These are phyloP conservation scores for Plasmodium malariae DNA, from an alignment of 169 alveolate genomes.

Conservation along the genomic window DNA sequence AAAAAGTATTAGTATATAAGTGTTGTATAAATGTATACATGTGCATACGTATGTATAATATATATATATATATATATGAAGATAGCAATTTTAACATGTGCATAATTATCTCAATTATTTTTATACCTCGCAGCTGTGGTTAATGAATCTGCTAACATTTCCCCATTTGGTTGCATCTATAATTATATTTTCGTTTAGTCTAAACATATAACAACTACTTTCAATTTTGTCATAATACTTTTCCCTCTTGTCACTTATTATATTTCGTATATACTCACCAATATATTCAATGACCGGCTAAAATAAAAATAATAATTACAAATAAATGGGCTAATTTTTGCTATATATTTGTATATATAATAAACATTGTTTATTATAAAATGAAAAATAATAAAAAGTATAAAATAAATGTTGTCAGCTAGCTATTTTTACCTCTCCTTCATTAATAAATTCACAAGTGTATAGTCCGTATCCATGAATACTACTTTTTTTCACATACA, in stretches of 20 bases:
- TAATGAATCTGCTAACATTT: slow-evolving; percentile 96
- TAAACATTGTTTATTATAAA: too few species aligned
- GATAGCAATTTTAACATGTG: slow-evolving; percentile 9
- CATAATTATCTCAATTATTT: too few species aligned
- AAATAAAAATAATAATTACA: neutral
- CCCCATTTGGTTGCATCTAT: slow-evolving; percentile 98
- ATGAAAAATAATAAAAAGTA: neutral
- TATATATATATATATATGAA: neutral
- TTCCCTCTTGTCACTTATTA: slow-evolving; percentile 84
- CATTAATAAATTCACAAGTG: slow-evolving; percentile 90
- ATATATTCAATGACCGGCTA: slow-evolving; percentile 95
- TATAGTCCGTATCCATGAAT: slow-evolving; percentile 96
- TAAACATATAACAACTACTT: slow-evolving; percentile 89
- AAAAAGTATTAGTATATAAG: neutral
- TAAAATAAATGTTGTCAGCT: slow-evolving; percentile 15
- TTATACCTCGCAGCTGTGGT: slow-evolving; percentile 96
- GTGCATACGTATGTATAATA: neutral
- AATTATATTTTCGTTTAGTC: slow-evolving; percentile 94
- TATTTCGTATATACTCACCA: slow-evolving; percentile 92
- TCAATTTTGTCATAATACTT: slow-evolving; percentile 82
- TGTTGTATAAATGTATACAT: neutral
- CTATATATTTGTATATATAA: neutral
- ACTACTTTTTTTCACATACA: slow-evolving; percentile 85
- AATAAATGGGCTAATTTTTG: neutral
- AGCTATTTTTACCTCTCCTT: slow-evolving; percentile 87